Evolutionary conservation across 2,329 filamentous ascomycete genomes (phyloP).

Genomic region (Monosporascus cannonballus): DNA sequence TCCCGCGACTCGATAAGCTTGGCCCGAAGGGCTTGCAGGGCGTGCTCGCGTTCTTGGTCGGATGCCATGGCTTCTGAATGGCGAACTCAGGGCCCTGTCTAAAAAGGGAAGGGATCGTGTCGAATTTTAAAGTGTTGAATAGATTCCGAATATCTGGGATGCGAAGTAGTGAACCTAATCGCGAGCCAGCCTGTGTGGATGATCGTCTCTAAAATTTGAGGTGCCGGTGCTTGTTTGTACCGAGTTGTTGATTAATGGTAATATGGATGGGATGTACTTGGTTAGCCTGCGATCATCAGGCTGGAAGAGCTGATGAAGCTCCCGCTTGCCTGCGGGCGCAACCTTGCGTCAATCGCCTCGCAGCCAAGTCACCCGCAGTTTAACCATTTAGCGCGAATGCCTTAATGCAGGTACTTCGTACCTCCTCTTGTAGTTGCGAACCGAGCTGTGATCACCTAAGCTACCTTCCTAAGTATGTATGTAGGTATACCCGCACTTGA

Average conservation of each 20-base stretch:
- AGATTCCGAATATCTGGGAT: background rate
- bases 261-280: too few relatives aligned
- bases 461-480: background rate
- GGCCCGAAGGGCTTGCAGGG: constrained; percentile 70
- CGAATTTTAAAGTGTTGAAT: background rate
- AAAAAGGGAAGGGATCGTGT: background rate
- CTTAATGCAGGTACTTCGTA: too few relatives aligned
- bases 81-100: constrained; percentile 5
- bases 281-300: background rate
- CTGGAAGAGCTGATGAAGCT: constrained; percentile 16
- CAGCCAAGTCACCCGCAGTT: too few relatives aligned
- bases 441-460: background rate
- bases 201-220: background rate
- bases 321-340: constrained; percentile 13
- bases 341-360: too few relatives aligned
- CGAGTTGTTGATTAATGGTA: background rate
- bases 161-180: background rate
- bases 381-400: too few relatives aligned
- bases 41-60: constrained; percentile 58
- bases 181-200: background rate
- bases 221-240: background rate
- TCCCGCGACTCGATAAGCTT: constrained; percentile 92
- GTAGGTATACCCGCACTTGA: background rate
- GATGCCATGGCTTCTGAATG: constrained; percentile 36
- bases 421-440: too few relatives aligned